Base-by-base conservation (phyloP, 768 basidiomycete genomes). In the Amanita rimosa region DNA sequence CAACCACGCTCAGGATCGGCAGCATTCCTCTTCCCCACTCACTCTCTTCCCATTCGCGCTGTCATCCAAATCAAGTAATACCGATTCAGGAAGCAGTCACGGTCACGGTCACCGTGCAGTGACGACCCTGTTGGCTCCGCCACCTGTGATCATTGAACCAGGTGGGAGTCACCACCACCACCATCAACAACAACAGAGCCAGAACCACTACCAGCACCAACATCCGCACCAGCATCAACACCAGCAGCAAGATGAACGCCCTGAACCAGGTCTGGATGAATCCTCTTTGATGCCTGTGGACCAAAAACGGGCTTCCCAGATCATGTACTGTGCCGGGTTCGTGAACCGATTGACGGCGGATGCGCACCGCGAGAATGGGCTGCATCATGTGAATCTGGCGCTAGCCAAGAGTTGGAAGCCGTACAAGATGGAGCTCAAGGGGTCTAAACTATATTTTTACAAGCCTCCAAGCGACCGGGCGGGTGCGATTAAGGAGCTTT, bases 371-470 rank as follows among this genome's bases (percentile, higher is more conserved):
- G 26, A 43, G 11, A 14, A 7, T 16, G 14, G n/a, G 8, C 41
- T n/a, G n/a, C 41, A 43, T 14, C 14, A 70, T 31, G 55, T 57
- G 6, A 64, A 67, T 35, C 54, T 64, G 27, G 53, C 71, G 0
- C 63, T 80, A 1, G 61, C 74, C 0, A 89, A 89, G 55, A 79
- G 79, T 0, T 94, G 91, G 91, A 93, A 92, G 60, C 78, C 86
- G 4, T 88, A 76, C 68, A 91, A 92, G 62, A 72, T 84, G 39
- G 83, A 89, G 55, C 66, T 94, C 22, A 84, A 87, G 58, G 91
- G 90, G 5, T 78, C 83, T 10, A 93, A 93, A 61, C 57, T 94
- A 43, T 83, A 85, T 61, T 85, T 93, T 58, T 91, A 86, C 61
- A 94, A 93, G 57, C 79, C 87, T 0, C 87, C 90, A 0, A 69